A percentile compares a stretch with the other conserved stretches of the same genome.
Conservation (phyloP, 1,284 basidiomycete species). For the Malassezia psittaci region DNA sequence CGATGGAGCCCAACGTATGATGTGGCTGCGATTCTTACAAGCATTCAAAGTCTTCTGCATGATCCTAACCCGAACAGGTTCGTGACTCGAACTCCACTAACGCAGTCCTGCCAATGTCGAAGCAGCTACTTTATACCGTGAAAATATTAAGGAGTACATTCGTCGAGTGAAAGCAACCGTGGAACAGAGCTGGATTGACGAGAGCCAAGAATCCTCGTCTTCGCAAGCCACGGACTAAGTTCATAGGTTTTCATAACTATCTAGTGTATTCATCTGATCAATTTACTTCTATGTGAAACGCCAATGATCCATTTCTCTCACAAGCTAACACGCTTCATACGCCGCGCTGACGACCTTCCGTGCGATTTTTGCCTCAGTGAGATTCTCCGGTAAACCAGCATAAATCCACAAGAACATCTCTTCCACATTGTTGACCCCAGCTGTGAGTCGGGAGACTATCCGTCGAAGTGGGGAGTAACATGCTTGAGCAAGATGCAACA, state of each 20-base stretch:
- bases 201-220: conserved; percentile 22
- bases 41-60: conserved; percentile 85
- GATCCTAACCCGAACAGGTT: conserved; percentile 86
- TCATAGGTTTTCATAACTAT: too few species aligned
- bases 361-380: too few species aligned
- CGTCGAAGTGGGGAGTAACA: not conserved
- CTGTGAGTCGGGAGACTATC: not conserved
- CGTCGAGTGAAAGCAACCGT: conserved; percentile 66
- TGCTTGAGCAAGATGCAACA: not conserved
- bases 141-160: conserved; percentile 98
- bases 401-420: too few species aligned
- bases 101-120: conserved; percentile 91
- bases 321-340: too few species aligned
- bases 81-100: conserved; percentile 24
- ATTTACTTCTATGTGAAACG: too few species aligned
- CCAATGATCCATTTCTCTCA: too few species aligned
- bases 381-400: too few species aligned
- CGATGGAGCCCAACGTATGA: conserved; percentile 97
- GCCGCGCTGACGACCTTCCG: too few species aligned
- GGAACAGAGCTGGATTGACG: conserved; percentile 47
- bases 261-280: too few species aligned
- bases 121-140: conserved; percentile 85
- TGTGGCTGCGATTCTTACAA: conserved; percentile 91
- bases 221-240: conserved; percentile 5
- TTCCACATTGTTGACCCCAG: too few species aligned